These are phyloP conservation scores for Arachnomyces sp. DNA, from an alignment of 2,329 filamentous ascomycete genomes.

Conservation along the genomic window DNA sequence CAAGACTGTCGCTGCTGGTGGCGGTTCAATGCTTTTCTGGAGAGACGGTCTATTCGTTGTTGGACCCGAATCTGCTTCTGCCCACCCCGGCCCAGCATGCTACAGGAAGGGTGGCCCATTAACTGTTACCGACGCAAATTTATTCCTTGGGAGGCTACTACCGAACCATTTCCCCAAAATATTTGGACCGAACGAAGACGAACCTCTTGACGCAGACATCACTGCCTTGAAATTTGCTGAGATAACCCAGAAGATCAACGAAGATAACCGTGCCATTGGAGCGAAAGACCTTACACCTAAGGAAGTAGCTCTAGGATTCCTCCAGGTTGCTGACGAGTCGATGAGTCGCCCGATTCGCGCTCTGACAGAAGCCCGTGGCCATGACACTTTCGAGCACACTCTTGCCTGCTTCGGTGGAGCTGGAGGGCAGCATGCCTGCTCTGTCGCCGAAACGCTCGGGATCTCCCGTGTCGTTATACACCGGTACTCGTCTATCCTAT, in stretches of 20 bases:
- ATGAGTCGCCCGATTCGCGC: slow-evolving; percentile 69
- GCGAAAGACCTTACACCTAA: slow-evolving; percentile 64
- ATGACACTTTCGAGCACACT: slow-evolving; percentile 84
- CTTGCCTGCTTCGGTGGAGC: slow-evolving; percentile 88
- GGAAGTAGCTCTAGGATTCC: slow-evolving; percentile 41
- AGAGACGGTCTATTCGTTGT: slow-evolving; percentile 86
- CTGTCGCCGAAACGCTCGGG: slow-evolving; percentile 76
- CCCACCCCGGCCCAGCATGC: slow-evolving; percentile 84
- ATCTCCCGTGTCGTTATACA: slow-evolving; percentile 83
- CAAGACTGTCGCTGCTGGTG: slow-evolving; percentile 88
- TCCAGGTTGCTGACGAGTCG: slow-evolving; percentile 37
- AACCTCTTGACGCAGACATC: slow-evolving; percentile 68
- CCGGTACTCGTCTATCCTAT: slow-evolving; percentile 83
- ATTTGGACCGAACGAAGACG: slow-evolving; percentile 81
- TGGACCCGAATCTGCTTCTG: slow-evolving; percentile 82
- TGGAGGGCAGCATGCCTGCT: slow-evolving; percentile 85
- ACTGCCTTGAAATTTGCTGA: slow-evolving; percentile 69
- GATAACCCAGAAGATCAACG: slow-evolving; percentile 69
- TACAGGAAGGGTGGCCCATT: slow-evolving; percentile 87
- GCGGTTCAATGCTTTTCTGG: slow-evolving; percentile 65
- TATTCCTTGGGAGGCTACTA: slow-evolving; percentile 76
- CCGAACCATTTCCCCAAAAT: slow-evolving; percentile 96
- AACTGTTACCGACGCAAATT: slow-evolving; percentile 86
- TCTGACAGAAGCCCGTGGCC: slow-evolving; percentile 84
- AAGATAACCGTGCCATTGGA: slow-evolving; percentile 44